phyloP scores from a whole-genome alignment of 306 rosid genomes.

The Casuarina cunninghamiana region DNA sequence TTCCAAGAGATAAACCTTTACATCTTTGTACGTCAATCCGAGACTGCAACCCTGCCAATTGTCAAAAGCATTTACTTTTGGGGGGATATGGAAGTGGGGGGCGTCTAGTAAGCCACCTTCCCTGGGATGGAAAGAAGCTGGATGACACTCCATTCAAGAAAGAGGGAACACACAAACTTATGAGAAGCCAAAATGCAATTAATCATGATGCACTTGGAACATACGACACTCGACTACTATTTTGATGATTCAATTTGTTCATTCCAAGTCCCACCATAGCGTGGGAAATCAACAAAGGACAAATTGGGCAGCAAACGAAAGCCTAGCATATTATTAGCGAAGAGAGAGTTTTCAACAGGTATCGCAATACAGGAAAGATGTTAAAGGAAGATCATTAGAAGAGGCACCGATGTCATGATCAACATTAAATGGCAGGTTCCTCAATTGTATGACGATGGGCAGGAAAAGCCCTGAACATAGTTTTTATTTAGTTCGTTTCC shows the following conservation, averaged over 20 bases:
- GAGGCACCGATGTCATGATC: not conserved
- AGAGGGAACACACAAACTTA: not conserved
- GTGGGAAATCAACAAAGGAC: not conserved
- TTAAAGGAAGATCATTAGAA: not conserved
- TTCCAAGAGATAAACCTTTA: too few species aligned
- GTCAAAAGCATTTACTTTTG: too few species aligned
- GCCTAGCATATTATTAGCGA: not conserved
- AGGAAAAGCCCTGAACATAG: not conserved
- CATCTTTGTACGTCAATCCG: too few species aligned
- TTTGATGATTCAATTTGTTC: not conserved
- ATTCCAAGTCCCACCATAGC: not conserved
- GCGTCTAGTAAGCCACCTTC: too few species aligned
- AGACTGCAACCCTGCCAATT: too few species aligned
- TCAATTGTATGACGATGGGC: not conserved
- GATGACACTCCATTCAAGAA: not conserved
- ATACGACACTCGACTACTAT: not conserved
- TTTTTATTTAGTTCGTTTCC: constrained; percentile 20
- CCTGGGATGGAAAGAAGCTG: too few species aligned
- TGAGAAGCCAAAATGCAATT: not conserved
- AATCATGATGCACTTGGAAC: not conserved
- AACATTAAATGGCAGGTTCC: not conserved
- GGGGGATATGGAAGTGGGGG: too few species aligned
- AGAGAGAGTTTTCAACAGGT: not conserved
- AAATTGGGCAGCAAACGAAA: not conserved
- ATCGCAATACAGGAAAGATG: not conserved